A percentile compares a stretch with the other conserved stretches of the same genome.
Evolutionary conservation across 192 early-diverging fungal genomes (phyloP).

Genomic region (Entomortierella chlamydospora): DNA sequence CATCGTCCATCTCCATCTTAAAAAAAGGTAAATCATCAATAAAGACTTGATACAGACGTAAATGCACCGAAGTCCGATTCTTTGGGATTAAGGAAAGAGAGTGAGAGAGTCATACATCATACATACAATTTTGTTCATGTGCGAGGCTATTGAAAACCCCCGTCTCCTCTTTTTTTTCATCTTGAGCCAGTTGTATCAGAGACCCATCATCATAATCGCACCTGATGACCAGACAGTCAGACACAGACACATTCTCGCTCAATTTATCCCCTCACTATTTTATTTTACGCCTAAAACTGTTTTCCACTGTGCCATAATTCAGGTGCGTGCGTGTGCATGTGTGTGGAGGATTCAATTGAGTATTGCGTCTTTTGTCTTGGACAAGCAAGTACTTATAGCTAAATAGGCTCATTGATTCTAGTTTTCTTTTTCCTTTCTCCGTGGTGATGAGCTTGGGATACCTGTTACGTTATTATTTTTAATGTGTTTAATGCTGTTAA

Average conservation of each 20-base stretch:
- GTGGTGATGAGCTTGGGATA: neutral
- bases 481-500: neutral
- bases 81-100: neutral
- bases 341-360: neutral
- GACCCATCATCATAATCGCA: too few relatives aligned
- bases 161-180: too few relatives aligned
- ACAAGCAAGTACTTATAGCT: neutral
- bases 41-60: neutral
- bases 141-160: too few relatives aligned
- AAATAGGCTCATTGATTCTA: neutral
- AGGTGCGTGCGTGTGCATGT: too few relatives aligned
- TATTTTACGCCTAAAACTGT: too few relatives aligned
- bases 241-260: too few relatives aligned
- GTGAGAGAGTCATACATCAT: neutral
- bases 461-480: too few relatives aligned
- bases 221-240: too few relatives aligned
- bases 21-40: slow-evolving; percentile 6
- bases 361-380: slow-evolving; percentile 2
- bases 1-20: neutral
- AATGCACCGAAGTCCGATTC: neutral
- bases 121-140: neutral
- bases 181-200: too few relatives aligned
- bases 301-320: too few relatives aligned
- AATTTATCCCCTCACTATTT: too few relatives aligned
- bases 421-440: neutral